phyloP scores from a whole-genome alignment of 495 filamentous ascomycete species.

The Daldinia caldariorum region DNA sequence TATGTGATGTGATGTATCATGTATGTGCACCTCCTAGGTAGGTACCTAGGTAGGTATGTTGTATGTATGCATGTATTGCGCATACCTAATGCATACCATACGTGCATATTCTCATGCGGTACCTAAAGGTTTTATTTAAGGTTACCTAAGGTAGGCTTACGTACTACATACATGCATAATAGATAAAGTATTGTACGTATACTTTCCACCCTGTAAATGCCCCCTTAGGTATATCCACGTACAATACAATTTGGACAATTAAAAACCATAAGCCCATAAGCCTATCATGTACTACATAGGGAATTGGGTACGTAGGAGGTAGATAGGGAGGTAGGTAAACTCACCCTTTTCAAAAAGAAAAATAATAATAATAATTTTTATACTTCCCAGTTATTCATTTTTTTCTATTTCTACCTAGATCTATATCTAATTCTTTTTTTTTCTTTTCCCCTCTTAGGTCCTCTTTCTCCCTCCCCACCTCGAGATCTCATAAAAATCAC shows the following conservation, averaged over 20 bases:
- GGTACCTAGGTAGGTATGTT: no score
- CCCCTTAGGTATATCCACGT: slow-evolving; percentile 7
- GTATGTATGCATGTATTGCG: slow-evolving; percentile 28
- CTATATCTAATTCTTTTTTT: neutral
- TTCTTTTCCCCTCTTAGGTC: neutral
- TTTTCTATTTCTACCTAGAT: slow-evolving; percentile 8
- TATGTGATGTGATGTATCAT: slow-evolving; percentile 15
- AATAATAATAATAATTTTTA: no score
- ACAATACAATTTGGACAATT: neutral
- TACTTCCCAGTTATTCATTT: neutral
- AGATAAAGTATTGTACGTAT: neutral
- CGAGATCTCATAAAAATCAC: slow-evolving; percentile 20
- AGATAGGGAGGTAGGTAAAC: no score
- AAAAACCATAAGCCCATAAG: neutral
- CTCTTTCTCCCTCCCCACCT: slow-evolving; percentile 12
- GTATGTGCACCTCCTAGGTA: no score
- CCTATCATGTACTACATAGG: slow-evolving; percentile 8
- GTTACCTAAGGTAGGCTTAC: slow-evolving; percentile 3
- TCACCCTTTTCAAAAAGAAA: neutral
- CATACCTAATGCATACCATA: slow-evolving; percentile 39
- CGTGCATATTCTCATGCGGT: slow-evolving; percentile 30
- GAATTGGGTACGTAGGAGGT: slow-evolving; percentile 5
- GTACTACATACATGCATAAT: slow-evolving; percentile 27
- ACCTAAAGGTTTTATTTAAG: neutral
- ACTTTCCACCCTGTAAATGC: slow-evolving; percentile 7